Evolutionary conservation across 495 filamentous ascomycete species (phyloP).

Genomic region (Delitschia confertaspora): DNA sequence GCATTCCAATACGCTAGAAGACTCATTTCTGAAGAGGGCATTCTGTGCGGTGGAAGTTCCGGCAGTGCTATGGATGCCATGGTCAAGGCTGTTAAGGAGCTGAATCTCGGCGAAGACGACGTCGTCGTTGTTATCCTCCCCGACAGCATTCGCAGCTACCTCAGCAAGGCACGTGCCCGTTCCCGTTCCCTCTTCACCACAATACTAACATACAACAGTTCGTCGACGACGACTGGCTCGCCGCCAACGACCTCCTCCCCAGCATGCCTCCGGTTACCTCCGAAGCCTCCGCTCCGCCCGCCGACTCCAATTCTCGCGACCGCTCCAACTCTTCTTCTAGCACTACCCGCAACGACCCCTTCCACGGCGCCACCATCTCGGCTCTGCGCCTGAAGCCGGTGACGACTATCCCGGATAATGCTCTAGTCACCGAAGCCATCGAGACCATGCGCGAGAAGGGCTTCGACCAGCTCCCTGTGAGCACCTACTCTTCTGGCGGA

Average conservation of each 20-base stretch:
- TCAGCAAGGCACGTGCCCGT: slow-evolving; percentile 61
- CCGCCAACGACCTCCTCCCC: slow-evolving; percentile 80
- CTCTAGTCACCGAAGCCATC: slow-evolving; percentile 70
- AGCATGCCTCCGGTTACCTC: slow-evolving; percentile 44
- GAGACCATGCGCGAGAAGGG: slow-evolving; percentile 96
- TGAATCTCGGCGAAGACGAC: slow-evolving; percentile 63
- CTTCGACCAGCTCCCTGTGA: slow-evolving; percentile 92
- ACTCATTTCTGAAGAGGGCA: slow-evolving; percentile 87
- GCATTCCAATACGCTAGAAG: slow-evolving; percentile 82
- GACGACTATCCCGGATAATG: slow-evolving; percentile 63
- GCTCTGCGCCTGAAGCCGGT: slow-evolving; percentile 84
- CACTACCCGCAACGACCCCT: slow-evolving; percentile 44
- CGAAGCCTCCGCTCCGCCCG: slow-evolving; percentile 9
- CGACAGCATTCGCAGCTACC: slow-evolving; percentile 92
- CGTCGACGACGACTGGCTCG: slow-evolving; percentile 96
- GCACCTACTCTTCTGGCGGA: slow-evolving; percentile 50
- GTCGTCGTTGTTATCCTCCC: slow-evolving; percentile 84
- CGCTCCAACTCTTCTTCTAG: slow-evolving; percentile 20
- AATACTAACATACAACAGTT: slow-evolving; percentile 46
- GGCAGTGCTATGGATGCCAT: slow-evolving; percentile 86
- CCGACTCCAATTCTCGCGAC: slow-evolving; percentile 7
- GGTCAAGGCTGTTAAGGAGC: slow-evolving; percentile 67
- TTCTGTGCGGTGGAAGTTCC: slow-evolving; percentile 89
- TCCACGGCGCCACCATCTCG: slow-evolving; percentile 64
- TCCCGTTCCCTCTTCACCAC: neutral